phyloP scores from a whole-genome alignment of 345 rosid genomes.

The Noccaea caerulescens region DNA sequence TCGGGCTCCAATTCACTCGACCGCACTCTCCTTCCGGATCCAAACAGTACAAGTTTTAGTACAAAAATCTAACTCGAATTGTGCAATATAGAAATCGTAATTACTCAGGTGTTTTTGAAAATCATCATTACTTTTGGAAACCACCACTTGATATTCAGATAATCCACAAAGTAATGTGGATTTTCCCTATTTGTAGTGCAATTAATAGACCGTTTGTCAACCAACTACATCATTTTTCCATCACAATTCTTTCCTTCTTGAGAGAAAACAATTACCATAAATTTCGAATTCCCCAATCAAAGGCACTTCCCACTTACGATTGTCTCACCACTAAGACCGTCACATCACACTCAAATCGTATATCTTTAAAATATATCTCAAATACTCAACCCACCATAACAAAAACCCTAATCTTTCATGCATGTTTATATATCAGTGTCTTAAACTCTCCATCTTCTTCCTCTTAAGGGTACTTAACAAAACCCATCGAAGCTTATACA shows the following conservation, averaged over 20 bases:
- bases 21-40: no score
- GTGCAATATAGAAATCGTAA: background rate
- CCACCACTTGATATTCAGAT: slow-evolving; percentile 18
- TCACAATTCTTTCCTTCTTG: slow-evolving; percentile 29
- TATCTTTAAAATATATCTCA: slow-evolving; percentile 18
- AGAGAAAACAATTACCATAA: slow-evolving; percentile 9
- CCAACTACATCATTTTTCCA: slow-evolving; percentile 35
- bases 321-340: slow-evolving; percentile 16
- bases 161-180: slow-evolving; percentile 36
- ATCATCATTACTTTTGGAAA: background rate
- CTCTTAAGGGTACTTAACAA: slow-evolving; percentile 1
- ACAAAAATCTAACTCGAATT: background rate
- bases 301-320: slow-evolving; percentile 15
- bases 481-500: slow-evolving; percentile 23
- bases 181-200: slow-evolving; percentile 35
- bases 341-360: slow-evolving; percentile 31
- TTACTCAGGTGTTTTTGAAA: slow-evolving; percentile 15
- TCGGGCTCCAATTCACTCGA: no score
- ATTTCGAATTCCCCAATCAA: slow-evolving; percentile 21
- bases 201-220: slow-evolving; percentile 33
- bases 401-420: slow-evolving; percentile 22
- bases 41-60: no score
- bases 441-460: slow-evolving; percentile 1
- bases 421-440: slow-evolving; percentile 18
- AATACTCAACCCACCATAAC: slow-evolving; percentile 40